Evolutionary conservation across 495 filamentous ascomycete species (phyloP).

Genomic region (Friedmanniomyces endolithicus): DNA sequence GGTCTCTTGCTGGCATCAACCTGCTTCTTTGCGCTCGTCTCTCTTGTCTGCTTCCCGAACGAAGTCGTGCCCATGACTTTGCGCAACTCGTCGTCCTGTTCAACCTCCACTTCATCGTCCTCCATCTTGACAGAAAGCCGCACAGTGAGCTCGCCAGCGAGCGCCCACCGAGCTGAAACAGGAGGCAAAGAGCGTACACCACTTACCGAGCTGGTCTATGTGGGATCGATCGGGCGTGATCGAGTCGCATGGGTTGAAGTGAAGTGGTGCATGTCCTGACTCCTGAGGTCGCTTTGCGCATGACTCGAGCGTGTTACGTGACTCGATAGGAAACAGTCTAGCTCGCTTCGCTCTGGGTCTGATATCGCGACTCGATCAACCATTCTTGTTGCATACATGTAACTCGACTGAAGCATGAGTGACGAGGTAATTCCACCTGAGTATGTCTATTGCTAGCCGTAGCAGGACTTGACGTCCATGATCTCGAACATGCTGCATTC

Average conservation of each 20-base stretch:
- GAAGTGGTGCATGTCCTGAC: no score
- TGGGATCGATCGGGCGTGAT: neutral
- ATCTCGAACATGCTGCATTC: no score
- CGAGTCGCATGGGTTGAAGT: neutral
- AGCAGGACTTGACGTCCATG: no score
- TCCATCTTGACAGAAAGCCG: constrained; percentile 8
- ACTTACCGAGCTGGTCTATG: constrained; percentile 1
- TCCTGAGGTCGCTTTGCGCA: no score
- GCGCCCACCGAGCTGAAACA: neutral
- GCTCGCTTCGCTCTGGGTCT: no score
- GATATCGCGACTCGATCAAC: no score
- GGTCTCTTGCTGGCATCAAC: constrained; percentile 62
- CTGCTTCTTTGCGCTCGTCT: constrained; percentile 63
- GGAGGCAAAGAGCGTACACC: neutral
- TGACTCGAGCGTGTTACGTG: no score
- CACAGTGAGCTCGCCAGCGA: neutral
- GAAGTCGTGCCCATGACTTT: constrained; percentile 60
- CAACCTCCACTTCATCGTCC: constrained; percentile 17
- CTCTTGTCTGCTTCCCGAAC: constrained; percentile 72
- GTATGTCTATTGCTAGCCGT: no score
- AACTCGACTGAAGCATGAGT: no score
- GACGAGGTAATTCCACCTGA: no score
- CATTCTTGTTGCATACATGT: no score
- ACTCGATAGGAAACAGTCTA: no score
- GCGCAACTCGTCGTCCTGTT: constrained; percentile 65